Conservation (phyloP, 2,329 filamentous ascomycete species). For the Pseudogymnoascus destructans region DNA sequence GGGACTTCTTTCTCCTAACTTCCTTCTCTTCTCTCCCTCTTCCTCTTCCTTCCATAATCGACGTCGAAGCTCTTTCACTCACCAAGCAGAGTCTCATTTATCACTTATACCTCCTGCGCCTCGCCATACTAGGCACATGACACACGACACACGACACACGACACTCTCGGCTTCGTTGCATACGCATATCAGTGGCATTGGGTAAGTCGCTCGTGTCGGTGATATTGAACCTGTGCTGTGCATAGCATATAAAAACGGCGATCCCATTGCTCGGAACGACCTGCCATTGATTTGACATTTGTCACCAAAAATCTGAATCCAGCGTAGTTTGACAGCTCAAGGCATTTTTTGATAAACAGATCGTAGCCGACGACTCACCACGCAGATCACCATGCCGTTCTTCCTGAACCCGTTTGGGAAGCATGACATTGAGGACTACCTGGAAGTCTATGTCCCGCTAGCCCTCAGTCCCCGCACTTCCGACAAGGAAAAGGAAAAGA, state of each 20-base stretch:
- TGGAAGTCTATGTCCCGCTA: conserved; percentile 38
- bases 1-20: background rate
- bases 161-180: background rate
- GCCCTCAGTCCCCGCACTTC: conserved; percentile 29
- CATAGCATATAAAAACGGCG: background rate
- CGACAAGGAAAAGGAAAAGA: conserved; percentile 35
- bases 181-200: conserved; percentile 2
- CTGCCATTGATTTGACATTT: conserved; percentile 4
- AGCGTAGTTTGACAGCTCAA: conserved; percentile 2
- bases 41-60: background rate
- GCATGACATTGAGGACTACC: conserved; percentile 36
- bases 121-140: no score
- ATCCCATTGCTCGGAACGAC: background rate
- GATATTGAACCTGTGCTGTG: conserved; percentile 1
- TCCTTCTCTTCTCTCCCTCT: background rate
- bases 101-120: background rate
- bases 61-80: background rate
- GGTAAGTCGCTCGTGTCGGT: conserved; percentile 4
- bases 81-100: background rate
- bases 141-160: no score
- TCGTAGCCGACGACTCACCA: conserved; percentile 4
- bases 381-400: conserved; percentile 27
- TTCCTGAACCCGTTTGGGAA: conserved; percentile 37
- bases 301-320: background rate
- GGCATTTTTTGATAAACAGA: conserved; percentile 2